These are phyloP conservation scores for Bonia amplexicaulis DNA, from an alignment of 176 grass and related monocot species.

Conservation along the genomic window DNA sequence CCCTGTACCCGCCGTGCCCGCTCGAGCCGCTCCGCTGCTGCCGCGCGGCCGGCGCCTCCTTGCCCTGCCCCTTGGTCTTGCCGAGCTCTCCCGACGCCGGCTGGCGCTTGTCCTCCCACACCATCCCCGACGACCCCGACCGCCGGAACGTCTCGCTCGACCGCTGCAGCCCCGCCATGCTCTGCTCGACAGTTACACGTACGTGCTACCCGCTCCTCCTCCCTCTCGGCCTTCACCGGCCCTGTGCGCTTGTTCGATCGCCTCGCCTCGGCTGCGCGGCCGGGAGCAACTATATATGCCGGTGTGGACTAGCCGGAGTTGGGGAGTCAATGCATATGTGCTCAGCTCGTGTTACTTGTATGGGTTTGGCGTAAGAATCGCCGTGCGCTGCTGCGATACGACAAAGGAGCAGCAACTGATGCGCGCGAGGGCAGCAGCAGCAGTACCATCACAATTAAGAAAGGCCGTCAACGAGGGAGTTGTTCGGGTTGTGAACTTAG, in stretches of 20 bases:
- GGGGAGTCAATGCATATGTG: not conserved
- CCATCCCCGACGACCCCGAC: conserved; percentile 74
- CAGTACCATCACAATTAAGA: not conserved
- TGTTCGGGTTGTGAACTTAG: not conserved
- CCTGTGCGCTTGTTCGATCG: no score
- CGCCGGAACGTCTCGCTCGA: conserved; percentile 85
- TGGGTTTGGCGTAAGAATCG: not conserved
- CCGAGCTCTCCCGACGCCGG: conserved; percentile 36
- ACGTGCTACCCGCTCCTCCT: no score
- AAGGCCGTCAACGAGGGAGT: conserved; percentile 8
- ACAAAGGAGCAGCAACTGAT: conserved; percentile 4
- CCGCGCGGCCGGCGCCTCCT: conserved; percentile 2
- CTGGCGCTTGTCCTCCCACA: conserved; percentile 69
- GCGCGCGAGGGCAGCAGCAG: not conserved
- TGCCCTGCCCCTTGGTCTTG: not conserved
- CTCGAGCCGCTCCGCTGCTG: conserved; percentile 24
- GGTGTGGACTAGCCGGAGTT: not conserved
- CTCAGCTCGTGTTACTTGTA: not conserved
- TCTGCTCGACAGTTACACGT: no score
- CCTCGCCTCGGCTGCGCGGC: not conserved
- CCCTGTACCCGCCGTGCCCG: conserved; percentile 50
- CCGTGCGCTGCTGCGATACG: not conserved
- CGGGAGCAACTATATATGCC: conserved; percentile 20
- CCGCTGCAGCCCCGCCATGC: conserved; percentile 75
- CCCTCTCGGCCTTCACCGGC: no score